Conservation (phyloP, 1,284 basidiomycete genomes). For the Pyrrhoderma noxium region DNA sequence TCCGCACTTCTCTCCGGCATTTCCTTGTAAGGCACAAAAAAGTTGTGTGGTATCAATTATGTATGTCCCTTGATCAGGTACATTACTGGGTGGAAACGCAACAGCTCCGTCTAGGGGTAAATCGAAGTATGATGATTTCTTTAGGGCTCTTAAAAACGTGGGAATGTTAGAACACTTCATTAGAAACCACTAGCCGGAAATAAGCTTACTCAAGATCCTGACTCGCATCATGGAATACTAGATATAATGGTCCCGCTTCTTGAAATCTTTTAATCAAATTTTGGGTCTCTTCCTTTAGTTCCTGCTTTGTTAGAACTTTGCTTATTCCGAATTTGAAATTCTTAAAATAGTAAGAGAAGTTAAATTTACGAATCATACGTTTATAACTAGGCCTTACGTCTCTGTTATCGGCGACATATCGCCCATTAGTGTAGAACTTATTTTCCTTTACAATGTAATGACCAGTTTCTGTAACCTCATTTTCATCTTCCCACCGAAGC, state of each 20-base stretch:
- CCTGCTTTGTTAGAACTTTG: slow-evolving; percentile 40
- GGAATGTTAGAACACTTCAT: slow-evolving; percentile 3
- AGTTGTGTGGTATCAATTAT: slow-evolving; percentile 68
- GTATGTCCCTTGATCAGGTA: slow-evolving; percentile 48
- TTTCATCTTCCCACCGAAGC: slow-evolving; percentile 46
- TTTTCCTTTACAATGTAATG: slow-evolving; percentile 66
- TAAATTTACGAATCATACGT: neutral
- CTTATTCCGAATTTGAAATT: slow-evolving; percentile 61
- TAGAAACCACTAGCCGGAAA: too few relatives aligned
- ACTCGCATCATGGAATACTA: slow-evolving; percentile 71
- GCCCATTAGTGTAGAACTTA: slow-evolving; percentile 46
- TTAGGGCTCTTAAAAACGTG: slow-evolving; percentile 40
- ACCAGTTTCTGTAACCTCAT: slow-evolving; percentile 39
- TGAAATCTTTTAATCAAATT: slow-evolving; percentile 39
- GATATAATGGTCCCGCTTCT: slow-evolving; percentile 55
- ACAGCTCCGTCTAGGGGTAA: slow-evolving; percentile 44
- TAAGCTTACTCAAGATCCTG: slow-evolving; percentile 62
- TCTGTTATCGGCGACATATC: slow-evolving; percentile 54
- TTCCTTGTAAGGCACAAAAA: slow-evolving; percentile 63
- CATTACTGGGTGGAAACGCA: slow-evolving; percentile 47
- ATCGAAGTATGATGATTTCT: slow-evolving; percentile 34
- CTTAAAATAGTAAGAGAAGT: slow-evolving; percentile 29
- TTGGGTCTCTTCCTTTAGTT: slow-evolving; percentile 47
- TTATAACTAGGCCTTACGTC: slow-evolving; percentile 37
- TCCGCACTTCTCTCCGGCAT: slow-evolving; percentile 38